phyloP scores from a whole-genome alignment of 345 rosid species.

The Toxicodendron radicans region DNA sequence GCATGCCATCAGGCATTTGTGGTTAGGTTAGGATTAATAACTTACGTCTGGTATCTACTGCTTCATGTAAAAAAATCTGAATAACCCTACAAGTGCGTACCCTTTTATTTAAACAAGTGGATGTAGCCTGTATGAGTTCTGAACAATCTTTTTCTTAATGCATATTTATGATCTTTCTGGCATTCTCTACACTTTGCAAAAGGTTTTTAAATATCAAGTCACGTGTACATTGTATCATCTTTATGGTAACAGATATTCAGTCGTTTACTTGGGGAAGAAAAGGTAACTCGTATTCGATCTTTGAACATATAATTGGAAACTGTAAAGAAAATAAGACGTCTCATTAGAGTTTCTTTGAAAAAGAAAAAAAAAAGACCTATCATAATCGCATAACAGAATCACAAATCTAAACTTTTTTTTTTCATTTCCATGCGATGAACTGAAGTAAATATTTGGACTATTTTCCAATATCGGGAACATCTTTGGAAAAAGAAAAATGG shows the following conservation, averaged over 20 bases:
- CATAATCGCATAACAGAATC: neutral
- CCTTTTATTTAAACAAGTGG: neutral
- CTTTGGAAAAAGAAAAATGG: neutral
- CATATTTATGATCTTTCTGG: neutral
- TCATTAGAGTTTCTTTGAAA: neutral
- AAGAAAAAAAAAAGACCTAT: no score
- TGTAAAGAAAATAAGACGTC: neutral
- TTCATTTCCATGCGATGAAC: neutral
- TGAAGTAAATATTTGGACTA: neutral
- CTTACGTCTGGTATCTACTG: neutral
- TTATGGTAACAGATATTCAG: no score
- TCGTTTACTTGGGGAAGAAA: no score
- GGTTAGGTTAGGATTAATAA: constrained; percentile 30
- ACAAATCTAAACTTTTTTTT: neutral
- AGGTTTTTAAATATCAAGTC: neutral
- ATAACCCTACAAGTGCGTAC: neutral
- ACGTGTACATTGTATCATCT: no score
- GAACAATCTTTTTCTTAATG: neutral
- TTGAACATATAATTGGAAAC: neutral
- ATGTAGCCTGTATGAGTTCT: neutral
- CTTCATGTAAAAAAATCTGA: neutral
- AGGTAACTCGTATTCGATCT: no score
- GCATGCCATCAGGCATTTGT: constrained; percentile 42
- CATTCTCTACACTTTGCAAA: neutral
- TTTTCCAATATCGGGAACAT: constrained; percentile 6